Percentiles rank a stretch among this genome's conserved stretches.
phyloP scores from a whole-genome alignment of 1,139 yeast genomes.

The Taphrina pruni region DNA sequence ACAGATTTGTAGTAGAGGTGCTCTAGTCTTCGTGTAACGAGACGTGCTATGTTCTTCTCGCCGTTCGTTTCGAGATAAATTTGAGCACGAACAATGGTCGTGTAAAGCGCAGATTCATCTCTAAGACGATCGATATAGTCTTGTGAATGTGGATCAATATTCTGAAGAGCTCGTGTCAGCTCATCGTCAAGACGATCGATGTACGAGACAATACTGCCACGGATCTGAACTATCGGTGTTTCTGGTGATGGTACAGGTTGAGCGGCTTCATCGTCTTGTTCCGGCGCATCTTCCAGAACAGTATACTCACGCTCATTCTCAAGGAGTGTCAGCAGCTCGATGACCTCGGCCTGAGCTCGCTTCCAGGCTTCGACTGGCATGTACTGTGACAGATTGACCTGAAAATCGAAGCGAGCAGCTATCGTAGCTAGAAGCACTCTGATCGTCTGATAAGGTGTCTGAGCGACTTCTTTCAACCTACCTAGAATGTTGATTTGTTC shows the following conservation, averaged over 20 bases:
- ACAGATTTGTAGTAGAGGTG: constrained; percentile 92
- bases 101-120: constrained; percentile 81
- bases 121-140: constrained; percentile 90
- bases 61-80: constrained; percentile 68
- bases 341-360: constrained; percentile 61
- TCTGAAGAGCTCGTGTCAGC: constrained; percentile 82
- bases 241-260: constrained; percentile 71
- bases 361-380: constrained; percentile 89
- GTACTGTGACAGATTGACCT: constrained; percentile 67
- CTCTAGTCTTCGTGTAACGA: constrained; percentile 83
- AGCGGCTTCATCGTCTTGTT: constrained; percentile 59
- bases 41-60: constrained; percentile 62
- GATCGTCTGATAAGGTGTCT: constrained; percentile 73
- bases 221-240: constrained; percentile 66
- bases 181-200: constrained; percentile 96
- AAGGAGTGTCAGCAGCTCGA: constrained; percentile 67
- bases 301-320: constrained; percentile 69
- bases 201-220: constrained; percentile 83
- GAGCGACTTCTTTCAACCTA: constrained; percentile 61
- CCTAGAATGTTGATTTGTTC: constrained; percentile 81
- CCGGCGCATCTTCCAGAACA: constrained; percentile 86
- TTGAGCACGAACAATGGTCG: constrained; percentile 81
- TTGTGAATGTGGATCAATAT: constrained; percentile 91
- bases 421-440: constrained; percentile 79
- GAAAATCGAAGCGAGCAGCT: constrained; percentile 81